phyloP scores from a whole-genome alignment of 1,284 basidiomycete species.

The Malassezia arunalokei region DNA sequence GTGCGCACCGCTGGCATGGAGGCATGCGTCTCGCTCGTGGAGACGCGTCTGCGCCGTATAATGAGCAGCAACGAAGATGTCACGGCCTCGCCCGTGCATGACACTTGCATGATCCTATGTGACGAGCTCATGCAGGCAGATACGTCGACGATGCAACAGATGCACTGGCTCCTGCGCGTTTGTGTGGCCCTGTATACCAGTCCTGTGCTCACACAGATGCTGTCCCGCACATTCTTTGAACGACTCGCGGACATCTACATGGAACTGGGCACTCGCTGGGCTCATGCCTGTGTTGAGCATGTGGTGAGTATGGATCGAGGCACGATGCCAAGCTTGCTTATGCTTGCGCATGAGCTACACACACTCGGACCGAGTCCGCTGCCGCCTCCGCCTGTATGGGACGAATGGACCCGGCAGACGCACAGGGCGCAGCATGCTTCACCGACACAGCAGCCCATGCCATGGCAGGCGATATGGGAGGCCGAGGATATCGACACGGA shows the following conservation, averaged over 20 bases:
- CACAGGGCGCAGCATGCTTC: not conserved
- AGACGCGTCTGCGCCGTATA: not conserved
- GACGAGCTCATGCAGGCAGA: not conserved
- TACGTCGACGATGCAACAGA: not conserved
- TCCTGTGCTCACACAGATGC: not conserved
- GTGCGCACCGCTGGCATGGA: not conserved
- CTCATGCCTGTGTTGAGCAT: not conserved
- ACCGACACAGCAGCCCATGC: not conserved
- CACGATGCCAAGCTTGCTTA: not conserved
- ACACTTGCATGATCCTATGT: not conserved
- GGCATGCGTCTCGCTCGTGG: not conserved
- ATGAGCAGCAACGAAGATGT: not conserved
- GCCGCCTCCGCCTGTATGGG: not conserved
- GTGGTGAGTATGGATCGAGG: not conserved
- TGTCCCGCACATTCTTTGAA: not conserved
- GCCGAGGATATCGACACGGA: not conserved
- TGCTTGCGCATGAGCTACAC: not conserved
- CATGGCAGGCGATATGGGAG: not conserved
- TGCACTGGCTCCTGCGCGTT: not conserved
- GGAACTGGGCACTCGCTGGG: not conserved
- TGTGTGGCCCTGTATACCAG: constrained; percentile 1
- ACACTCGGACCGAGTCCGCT: not conserved
- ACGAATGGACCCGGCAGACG: not conserved
- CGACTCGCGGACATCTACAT: not conserved
- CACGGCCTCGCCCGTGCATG: not conserved